These are phyloP conservation scores for Nelumbo lutea DNA, from an alignment of 164 flowering plant genomes.

Conservation along the genomic window DNA sequence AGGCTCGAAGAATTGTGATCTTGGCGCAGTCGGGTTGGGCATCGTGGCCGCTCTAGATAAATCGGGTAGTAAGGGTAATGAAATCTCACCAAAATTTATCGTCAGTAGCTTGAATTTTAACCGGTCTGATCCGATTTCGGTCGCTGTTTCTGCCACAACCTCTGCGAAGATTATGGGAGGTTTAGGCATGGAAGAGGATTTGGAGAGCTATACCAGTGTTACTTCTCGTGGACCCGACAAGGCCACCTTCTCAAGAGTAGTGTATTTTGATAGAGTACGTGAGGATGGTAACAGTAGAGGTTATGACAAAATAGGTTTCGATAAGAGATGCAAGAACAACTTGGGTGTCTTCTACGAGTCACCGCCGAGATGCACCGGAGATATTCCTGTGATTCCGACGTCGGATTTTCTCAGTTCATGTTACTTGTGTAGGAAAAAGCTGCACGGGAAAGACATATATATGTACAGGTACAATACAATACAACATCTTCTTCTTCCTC, in stretches of 20 bases:
- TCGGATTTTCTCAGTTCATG: slow-evolving; percentile 60
- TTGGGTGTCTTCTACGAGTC: slow-evolving; percentile 20
- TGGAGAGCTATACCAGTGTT: slow-evolving; percentile 2
- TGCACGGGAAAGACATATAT: slow-evolving; percentile 69
- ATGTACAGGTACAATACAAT: slow-evolving; percentile 57
- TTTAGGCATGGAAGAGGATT: slow-evolving; percentile 14
- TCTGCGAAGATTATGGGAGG: background rate
- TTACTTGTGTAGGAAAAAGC: slow-evolving; percentile 48
- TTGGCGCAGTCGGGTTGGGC: slow-evolving; percentile 23
- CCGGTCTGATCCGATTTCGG: slow-evolving; percentile 25
- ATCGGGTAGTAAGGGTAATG: background rate
- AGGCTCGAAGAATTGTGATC: slow-evolving; percentile 16
- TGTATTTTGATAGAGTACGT: too few relatives aligned
- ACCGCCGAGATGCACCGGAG: slow-evolving; percentile 16
- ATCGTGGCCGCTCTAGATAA: slow-evolving; percentile 33
- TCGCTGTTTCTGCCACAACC: slow-evolving; percentile 4
- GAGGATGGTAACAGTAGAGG: too few relatives aligned
- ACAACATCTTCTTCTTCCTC: background rate
- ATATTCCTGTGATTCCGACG: slow-evolving; percentile 18
- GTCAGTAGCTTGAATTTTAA: slow-evolving; percentile 4
- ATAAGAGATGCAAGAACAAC: background rate
- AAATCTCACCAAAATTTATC: too few relatives aligned
- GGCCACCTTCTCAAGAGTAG: too few relatives aligned
- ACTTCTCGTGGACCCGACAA: background rate
- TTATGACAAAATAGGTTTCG: background rate